These are phyloP conservation scores for Ceratocystis destructans DNA, from an alignment of 2,329 filamentous ascomycete species.

Conservation along the genomic window DNA sequence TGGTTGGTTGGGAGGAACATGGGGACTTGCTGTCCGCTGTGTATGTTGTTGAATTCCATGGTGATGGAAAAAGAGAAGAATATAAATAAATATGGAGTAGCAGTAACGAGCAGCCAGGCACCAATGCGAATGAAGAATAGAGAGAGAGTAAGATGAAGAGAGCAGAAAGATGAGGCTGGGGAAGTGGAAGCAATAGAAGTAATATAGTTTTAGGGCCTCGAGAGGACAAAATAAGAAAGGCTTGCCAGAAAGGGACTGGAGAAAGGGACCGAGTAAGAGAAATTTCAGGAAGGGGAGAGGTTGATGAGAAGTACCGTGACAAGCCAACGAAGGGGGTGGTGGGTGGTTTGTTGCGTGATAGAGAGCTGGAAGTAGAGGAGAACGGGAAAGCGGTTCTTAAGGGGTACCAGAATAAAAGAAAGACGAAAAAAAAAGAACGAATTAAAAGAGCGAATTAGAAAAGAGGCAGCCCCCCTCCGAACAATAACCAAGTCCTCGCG, in stretches of 20 bases:
- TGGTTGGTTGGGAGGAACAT: conserved; percentile 2
- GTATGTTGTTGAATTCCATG: conserved; percentile 10
- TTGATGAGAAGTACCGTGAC: background rate
- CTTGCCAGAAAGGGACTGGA: background rate
- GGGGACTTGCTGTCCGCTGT: background rate
- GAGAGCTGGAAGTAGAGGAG: background rate
- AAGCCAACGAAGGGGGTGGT: background rate
- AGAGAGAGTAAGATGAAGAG: background rate
- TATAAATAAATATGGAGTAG: background rate
- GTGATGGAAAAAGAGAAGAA: background rate
- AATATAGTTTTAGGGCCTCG: conserved; percentile 10
- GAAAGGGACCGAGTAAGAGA: background rate
- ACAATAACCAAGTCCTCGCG: background rate
- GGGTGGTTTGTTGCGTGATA: background rate
- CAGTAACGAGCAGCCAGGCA: background rate
- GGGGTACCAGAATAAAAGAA: background rate
- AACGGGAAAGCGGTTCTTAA: background rate
- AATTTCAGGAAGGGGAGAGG: background rate
- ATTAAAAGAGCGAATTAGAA: background rate
- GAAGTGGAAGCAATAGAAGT: conserved; percentile 1
- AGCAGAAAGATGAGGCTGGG: conserved; percentile 10
- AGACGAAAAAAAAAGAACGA: background rate
- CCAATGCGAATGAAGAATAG: background rate
- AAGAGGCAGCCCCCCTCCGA: background rate
- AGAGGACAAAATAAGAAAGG: background rate